These are phyloP conservation scores for Verticillium albo-atrum DNA, from an alignment of 2,329 filamentous ascomycete genomes.

Conservation along the genomic window DNA sequence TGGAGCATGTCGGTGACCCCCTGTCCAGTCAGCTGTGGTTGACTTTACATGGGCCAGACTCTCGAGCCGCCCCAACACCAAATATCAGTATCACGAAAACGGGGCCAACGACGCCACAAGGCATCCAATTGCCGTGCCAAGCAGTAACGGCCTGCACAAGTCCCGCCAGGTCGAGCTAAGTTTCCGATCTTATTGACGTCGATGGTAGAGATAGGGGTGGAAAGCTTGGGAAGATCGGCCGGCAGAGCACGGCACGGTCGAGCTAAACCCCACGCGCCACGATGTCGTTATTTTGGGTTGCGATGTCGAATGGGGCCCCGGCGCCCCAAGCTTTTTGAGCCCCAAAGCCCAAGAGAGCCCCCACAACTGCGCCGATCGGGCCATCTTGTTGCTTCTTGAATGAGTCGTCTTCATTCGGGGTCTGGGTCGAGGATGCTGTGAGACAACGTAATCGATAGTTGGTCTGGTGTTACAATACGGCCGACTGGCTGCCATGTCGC, in stretches of 20 bases:
- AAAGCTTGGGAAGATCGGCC: not conserved
- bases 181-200: not conserved
- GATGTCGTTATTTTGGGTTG: constrained; percentile 9
- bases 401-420: not conserved
- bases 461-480: not conserved
- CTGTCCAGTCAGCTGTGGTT: not conserved
- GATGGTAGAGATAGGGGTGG: not conserved
- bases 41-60: not conserved
- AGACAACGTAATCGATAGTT: not conserved
- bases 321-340: not conserved
- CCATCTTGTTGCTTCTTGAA: not conserved
- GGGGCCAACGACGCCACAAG: not conserved
- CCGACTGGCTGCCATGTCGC: constrained; percentile 5
- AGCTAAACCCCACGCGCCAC: constrained; percentile 5
- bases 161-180: not conserved
- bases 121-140: not conserved
- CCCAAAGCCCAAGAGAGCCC: not conserved
- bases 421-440: not conserved
- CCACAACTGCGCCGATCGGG: not conserved
- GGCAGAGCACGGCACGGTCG: not conserved
- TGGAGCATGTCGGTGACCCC: not conserved
- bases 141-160: not conserved
- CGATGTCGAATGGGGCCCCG: constrained; percentile 8
- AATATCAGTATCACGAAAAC: not conserved
- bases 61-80: not conserved